Evolutionary conservation across 1,284 basidiomycete genomes (phyloP), one percentile per base, ranked within the genome.

Genomic region (Ustilago shanxiensis): DNA sequence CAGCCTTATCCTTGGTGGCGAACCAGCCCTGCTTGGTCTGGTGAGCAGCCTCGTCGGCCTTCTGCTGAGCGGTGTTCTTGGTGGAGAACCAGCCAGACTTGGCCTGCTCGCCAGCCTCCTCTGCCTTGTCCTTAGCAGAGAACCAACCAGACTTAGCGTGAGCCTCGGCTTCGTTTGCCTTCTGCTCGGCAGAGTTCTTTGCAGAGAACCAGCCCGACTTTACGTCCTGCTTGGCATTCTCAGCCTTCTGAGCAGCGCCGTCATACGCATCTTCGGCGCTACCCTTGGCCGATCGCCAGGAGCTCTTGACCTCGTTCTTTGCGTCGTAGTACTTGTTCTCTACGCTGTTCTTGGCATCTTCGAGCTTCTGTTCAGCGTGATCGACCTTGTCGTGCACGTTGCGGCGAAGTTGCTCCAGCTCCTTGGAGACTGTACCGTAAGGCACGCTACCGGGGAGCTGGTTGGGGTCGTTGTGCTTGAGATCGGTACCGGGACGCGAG

Each of bases 391-490:
- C 59, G 60, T 60, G 26, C 14, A 67, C 63, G 60, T 67, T 67
- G 68, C 52, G 50, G 29, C 65, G 64, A 3, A 73, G 60, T 16
- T 66, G 56, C 16, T 77, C 66, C 29, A 72, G 20, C 24, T 77
- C 75, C 45, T 58, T 63, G 41, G 66, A 65, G 44, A 72, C 75
- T 18, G 75, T 73, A 20, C 75, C 75, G 62, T 77, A 73, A 14
- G 70, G 70, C 5, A 69, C 69, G 41, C 58, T 58, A 28, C 70
- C 75, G 14, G 66, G 70, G n/a, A 77, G 1, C 3, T 53, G 60
- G 59, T 62, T 64, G 54, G 24, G 45, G 7, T 77, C 75, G 56
- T 65, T 62, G 47, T 72, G 59, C 53, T 70, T 66, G 37, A 77
- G 75, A 28, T 77, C 70, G 37, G 70, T 61, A 44, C 75, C 75